phyloP scores from a whole-genome alignment of 2,329 filamentous ascomycete species.

The Zymoseptoria pseudotritici region DNA sequence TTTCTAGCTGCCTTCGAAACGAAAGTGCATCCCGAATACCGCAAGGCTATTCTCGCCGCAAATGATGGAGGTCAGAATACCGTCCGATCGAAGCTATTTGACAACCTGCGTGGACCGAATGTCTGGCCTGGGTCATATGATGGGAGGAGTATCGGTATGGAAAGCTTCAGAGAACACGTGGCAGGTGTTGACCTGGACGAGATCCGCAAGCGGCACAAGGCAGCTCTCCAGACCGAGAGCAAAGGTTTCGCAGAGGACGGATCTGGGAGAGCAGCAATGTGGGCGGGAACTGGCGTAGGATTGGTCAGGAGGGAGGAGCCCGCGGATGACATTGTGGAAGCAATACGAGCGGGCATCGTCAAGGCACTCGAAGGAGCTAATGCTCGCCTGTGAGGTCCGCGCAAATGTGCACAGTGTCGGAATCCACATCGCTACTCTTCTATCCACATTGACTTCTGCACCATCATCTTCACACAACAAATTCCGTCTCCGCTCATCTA shows the following conservation, averaged over 20 bases:
- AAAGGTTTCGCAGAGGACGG: slow-evolving; percentile 39
- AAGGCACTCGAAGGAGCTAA: slow-evolving; percentile 22
- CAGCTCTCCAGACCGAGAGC: slow-evolving; percentile 44
- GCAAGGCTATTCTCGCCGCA: slow-evolving; percentile 38
- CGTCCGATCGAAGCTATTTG: slow-evolving; percentile 44
- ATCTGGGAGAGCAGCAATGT: slow-evolving; percentile 50
- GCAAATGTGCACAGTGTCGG: neutral
- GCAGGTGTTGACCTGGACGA: slow-evolving; percentile 34
- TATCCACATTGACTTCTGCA: no score
- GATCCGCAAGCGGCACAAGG: slow-evolving; percentile 37
- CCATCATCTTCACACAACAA: no score
- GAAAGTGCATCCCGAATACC: slow-evolving; percentile 35
- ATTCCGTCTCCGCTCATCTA: no score
- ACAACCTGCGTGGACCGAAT: slow-evolving; percentile 47
- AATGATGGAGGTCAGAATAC: slow-evolving; percentile 47
- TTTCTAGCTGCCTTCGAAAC: slow-evolving; percentile 50
- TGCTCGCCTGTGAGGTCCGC: slow-evolving; percentile 5
- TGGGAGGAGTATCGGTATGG: slow-evolving; percentile 50
- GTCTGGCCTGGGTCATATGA: slow-evolving; percentile 53
- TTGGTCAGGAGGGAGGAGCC: slow-evolving; percentile 45
- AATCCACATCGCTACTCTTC: neutral
- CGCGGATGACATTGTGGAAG: slow-evolving; percentile 47
- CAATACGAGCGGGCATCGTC: slow-evolving; percentile 34
- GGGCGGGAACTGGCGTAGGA: slow-evolving; percentile 54
- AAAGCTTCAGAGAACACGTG: slow-evolving; percentile 39